A percentile compares a stretch with the other conserved stretches of the same genome.
Evolutionary conservation across 2,329 filamentous ascomycete genomes (phyloP).

Genomic region (Fusarium denticulatum): DNA sequence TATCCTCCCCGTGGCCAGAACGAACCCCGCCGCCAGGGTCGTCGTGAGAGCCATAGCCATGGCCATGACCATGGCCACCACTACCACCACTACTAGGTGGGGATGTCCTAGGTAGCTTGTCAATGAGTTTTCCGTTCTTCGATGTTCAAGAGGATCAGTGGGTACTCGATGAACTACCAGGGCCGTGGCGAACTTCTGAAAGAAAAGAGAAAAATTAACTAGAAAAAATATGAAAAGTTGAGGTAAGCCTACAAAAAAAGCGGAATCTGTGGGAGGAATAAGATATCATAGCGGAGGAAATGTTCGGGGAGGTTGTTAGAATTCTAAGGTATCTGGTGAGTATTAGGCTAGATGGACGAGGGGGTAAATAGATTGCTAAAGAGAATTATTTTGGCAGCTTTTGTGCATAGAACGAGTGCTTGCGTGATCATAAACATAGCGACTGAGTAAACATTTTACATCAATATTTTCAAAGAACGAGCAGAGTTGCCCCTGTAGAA

Average conservation of each 20-base stretch:
- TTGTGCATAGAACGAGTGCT: no score
- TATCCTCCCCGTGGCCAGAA: background rate
- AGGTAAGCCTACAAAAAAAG: background rate
- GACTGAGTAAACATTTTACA: rapidly evolving
- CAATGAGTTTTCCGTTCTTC: background rate
- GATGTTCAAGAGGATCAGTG: background rate
- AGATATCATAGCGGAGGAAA: no score
- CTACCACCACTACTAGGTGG: background rate
- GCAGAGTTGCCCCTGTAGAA: background rate
- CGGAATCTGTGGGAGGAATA: rapidly evolving
- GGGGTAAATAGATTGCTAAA: background rate
- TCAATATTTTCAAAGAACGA: background rate
- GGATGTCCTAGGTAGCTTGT: background rate
- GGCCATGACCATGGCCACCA: background rate
- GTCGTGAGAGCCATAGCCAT: background rate
- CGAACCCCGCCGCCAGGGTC: background rate
- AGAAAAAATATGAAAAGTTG: background rate
- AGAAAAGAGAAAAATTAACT: background rate
- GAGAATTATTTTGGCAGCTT: no score
- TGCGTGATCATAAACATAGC: background rate
- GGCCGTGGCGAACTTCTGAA: rapidly evolving
- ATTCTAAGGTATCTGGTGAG: background rate
- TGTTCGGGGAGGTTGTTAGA: no score
- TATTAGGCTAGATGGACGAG: background rate
- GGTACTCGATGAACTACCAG: background rate